A percentile compares a stretch with the other conserved stretches of the same genome.
Evolutionary conservation across 495 filamentous ascomycete genomes (phyloP).

Genomic region (Talaromyces nanjingensis): DNA sequence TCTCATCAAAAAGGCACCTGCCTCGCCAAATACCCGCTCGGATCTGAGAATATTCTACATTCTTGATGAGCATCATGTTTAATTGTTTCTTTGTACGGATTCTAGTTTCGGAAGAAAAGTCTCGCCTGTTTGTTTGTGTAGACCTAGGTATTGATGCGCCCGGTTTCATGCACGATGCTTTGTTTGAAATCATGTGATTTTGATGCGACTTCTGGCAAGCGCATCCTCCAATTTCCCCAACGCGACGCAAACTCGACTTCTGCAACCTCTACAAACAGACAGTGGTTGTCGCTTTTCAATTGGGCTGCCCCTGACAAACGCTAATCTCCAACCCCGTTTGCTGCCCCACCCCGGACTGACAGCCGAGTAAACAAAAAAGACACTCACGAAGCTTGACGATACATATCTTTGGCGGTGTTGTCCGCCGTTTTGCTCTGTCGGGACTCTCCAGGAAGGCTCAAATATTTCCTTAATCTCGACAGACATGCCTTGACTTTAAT

Average conservation of each 20-base stretch:
- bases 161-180: too few relatives aligned
- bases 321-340: neutral
- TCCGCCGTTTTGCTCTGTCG: neutral
- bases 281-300: neutral
- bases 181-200: too few relatives aligned
- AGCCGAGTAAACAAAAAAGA: neutral
- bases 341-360: neutral
- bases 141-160: too few relatives aligned
- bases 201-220: neutral
- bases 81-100: too few relatives aligned
- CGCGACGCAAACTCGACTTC: neutral
- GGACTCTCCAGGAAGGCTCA: neutral
- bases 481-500: neutral
- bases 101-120: too few relatives aligned
- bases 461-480: neutral
- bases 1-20: too few relatives aligned
- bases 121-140: too few relatives aligned
- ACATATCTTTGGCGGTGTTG: neutral
- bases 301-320: neutral
- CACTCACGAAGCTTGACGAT: neutral
- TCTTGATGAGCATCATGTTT: too few relatives aligned
- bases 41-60: too few relatives aligned
- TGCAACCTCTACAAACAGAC: neutral
- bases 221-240: too few relatives aligned
- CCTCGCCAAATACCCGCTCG: too few relatives aligned